Evolutionary conservation across 108 stramenopile genomes (phyloP).

Genomic region (Cyclotella choctawhatcheeana): DNA sequence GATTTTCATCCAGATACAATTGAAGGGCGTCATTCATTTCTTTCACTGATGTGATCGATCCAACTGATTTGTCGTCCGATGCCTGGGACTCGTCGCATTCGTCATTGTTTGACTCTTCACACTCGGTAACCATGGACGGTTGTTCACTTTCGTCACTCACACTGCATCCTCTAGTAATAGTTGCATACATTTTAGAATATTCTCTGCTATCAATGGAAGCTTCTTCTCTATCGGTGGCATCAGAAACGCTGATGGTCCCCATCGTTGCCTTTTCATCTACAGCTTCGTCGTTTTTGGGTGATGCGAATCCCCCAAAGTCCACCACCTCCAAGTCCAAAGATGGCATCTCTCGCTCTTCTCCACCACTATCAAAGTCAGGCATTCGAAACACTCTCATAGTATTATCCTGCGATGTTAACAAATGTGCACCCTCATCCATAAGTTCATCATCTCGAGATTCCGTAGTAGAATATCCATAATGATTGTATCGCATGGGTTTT

Average conservation of each 20-base stretch:
- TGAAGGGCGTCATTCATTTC: conserved; percentile 9
- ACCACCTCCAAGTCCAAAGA: background rate
- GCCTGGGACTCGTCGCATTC: background rate
- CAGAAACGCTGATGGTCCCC: background rate
- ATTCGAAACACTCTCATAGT: no score
- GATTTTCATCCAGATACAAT: background rate
- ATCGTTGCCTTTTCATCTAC: background rate
- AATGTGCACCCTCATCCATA: background rate
- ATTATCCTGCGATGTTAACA: background rate
- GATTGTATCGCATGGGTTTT: background rate
- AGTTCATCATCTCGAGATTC: background rate
- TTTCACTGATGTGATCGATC: background rate
- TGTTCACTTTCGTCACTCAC: background rate
- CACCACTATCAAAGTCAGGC: background rate
- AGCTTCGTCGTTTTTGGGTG: background rate
- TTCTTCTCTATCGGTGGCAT: background rate
- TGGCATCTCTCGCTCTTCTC: background rate
- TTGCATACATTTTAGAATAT: background rate
- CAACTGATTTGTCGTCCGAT: background rate
- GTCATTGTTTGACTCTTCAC: background rate
- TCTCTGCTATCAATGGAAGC: background rate
- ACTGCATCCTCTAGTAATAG: background rate
- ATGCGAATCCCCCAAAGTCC: background rate
- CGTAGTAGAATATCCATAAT: background rate
- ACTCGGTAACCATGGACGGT: background rate